Conservation (phyloP, 441 rosid genomes). For the Melianthus villosus region DNA sequence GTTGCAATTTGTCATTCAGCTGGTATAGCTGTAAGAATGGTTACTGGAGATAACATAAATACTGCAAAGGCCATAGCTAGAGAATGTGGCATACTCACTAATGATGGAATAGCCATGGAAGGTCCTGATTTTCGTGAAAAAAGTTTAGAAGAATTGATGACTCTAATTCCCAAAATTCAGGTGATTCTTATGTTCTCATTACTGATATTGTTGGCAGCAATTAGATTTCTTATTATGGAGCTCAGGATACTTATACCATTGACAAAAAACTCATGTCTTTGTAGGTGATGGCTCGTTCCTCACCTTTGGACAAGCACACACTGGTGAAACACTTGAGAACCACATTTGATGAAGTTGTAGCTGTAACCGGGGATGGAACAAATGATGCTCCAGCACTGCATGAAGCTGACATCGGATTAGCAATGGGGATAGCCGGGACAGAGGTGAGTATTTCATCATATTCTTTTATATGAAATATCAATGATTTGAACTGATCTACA, state of each 20-base stretch:
- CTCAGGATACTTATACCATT: background rate
- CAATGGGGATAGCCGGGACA: slow-evolving; percentile 77
- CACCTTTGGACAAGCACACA: slow-evolving; percentile 61
- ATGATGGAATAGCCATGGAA: slow-evolving; percentile 52
- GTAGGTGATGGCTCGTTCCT: slow-evolving; percentile 67
- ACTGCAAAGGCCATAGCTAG: slow-evolving; percentile 67
- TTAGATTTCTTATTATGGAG: background rate
- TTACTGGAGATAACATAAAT: slow-evolving; percentile 58
- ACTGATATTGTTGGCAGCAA: background rate
- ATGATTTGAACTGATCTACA: background rate
- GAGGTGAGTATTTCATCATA: slow-evolving; percentile 27
- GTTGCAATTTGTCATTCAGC: slow-evolving; percentile 49
- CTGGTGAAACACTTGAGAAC: slow-evolving; percentile 51
- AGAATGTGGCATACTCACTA: slow-evolving; percentile 64
- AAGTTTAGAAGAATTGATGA: slow-evolving; percentile 37
- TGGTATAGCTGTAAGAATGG: slow-evolving; percentile 58
- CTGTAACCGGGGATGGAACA: slow-evolving; percentile 72
- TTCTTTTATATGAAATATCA: slow-evolving; percentile 2
- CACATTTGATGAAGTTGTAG: slow-evolving; percentile 59
- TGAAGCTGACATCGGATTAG: slow-evolving; percentile 66
- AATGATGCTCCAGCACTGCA: slow-evolving; percentile 80
- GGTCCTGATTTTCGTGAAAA: slow-evolving; percentile 60
- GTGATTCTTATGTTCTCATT: slow-evolving; percentile 17
- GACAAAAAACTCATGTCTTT: slow-evolving; percentile 5
- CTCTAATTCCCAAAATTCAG: slow-evolving; percentile 75